Percentiles rank a stretch among this genome's conserved stretches.
phyloP scores from a whole-genome alignment of 23 red algal species.

The Porphyridium purpureum region DNA sequence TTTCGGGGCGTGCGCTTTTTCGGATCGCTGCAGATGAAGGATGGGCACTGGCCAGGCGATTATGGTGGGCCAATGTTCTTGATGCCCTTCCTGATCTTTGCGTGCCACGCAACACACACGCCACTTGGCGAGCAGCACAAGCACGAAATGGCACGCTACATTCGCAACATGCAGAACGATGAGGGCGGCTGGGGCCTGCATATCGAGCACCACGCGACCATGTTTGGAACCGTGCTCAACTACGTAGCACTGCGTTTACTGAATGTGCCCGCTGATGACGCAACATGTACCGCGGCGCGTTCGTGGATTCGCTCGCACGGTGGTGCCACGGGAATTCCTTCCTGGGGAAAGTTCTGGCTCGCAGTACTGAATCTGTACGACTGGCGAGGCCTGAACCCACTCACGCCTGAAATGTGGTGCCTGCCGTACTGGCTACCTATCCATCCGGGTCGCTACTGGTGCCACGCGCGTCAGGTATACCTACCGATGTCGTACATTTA shows the following conservation, averaged over 20 bases:
- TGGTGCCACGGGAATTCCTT: slow-evolving; percentile 68
- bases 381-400: slow-evolving; percentile 77
- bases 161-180: slow-evolving; percentile 55
- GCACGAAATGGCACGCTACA: slow-evolving; percentile 77
- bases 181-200: slow-evolving; percentile 96
- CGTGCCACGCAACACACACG: slow-evolving; percentile 46
- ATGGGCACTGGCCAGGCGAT: slow-evolving; percentile 97
- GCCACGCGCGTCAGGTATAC: slow-evolving; percentile 86
- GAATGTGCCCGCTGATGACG: slow-evolving; percentile 40
- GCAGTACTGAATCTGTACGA: slow-evolving; percentile 69
- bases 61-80: slow-evolving; percentile 96
- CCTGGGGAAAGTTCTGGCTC: slow-evolving; percentile 99
- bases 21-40: slow-evolving; percentile 69
- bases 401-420: slow-evolving; percentile 96
- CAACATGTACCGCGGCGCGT: slow-evolving; percentile 16
- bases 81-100: slow-evolving; percentile 85
- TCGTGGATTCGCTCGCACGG: slow-evolving; percentile 60
- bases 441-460: slow-evolving; percentile 89
- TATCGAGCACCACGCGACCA: slow-evolving; percentile 78
- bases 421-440: slow-evolving; percentile 77
- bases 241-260: slow-evolving; percentile 84
- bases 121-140: slow-evolving; percentile 9
- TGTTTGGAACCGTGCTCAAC: slow-evolving; percentile 76
- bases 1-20: too few species aligned
- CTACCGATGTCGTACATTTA: slow-evolving; percentile 95